A percentile compares a stretch with the other conserved stretches of the same genome.
Evolutionary conservation across 2,329 filamentous ascomycete genomes (phyloP).

Genomic region (Trichoderma brevicompactum): DNA sequence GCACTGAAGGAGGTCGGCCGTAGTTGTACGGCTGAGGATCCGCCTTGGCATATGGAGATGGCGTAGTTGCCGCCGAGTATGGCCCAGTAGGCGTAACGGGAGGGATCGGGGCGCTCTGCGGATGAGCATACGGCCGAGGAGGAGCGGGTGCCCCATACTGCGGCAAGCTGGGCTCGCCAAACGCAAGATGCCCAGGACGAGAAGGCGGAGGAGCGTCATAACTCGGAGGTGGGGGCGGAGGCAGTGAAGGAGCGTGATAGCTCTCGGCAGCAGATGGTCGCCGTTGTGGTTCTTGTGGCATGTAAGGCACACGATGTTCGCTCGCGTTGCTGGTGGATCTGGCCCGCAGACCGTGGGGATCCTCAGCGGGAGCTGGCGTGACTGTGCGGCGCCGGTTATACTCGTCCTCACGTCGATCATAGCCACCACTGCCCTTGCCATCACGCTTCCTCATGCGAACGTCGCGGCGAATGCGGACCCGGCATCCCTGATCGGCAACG

Average conservation of each 20-base stretch:
- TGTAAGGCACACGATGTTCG: constrained; percentile 51
- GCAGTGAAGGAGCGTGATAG: constrained; percentile 43
- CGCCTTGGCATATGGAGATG: constrained; percentile 45
- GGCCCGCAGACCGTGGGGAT: constrained; percentile 49
- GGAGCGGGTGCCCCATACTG: constrained; percentile 41
- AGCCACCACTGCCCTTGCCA: constrained; percentile 62
- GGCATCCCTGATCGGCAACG: constrained; percentile 94
- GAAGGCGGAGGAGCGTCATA: constrained; percentile 40
- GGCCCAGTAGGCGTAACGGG: constrained; percentile 43
- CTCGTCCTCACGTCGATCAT: constrained; percentile 68
- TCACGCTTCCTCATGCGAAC: constrained; percentile 88
- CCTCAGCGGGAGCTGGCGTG: constrained; percentile 42
- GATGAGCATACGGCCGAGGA: constrained; percentile 43
- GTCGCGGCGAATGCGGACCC: constrained; percentile 92
- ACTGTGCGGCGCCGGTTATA: constrained; percentile 49
- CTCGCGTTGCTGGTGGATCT: constrained; percentile 66
- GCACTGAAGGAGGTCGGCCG: constrained; percentile 37
- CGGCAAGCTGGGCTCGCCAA: constrained; percentile 41
- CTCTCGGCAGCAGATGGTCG: constrained; percentile 55
- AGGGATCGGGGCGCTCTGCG: constrained; percentile 40
- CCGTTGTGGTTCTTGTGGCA: constrained; percentile 45
- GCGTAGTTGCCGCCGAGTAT: constrained; percentile 43
- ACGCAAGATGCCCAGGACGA: constrained; percentile 41
- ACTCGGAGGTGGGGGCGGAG: constrained; percentile 39
- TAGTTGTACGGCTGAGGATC: constrained; percentile 48